Percentiles rank a stretch among this genome's conserved stretches.
phyloP scores from a whole-genome alignment of 208 protist genomes.

The Acanthamoeba rhysodes region DNA sequence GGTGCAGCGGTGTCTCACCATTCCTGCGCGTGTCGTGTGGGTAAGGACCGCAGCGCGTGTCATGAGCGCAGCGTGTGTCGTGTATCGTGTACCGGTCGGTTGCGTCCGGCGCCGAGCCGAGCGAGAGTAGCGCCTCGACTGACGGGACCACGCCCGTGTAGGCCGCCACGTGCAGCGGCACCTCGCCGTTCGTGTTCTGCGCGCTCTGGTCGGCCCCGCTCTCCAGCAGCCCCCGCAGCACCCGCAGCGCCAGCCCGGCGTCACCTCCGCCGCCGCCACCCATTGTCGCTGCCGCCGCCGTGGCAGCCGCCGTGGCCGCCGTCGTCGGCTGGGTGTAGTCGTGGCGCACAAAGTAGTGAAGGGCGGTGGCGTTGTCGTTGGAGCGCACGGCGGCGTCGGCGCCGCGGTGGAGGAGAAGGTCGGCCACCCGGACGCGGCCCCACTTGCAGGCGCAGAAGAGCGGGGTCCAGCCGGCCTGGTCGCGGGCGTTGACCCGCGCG shows the following conservation, averaged over 20 bases:
- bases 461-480: constrained; percentile 67
- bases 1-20: constrained; percentile 61
- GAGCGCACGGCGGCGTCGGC: constrained; percentile 52
- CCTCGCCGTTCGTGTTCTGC: constrained; percentile 68
- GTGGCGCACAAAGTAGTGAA: constrained; percentile 71
- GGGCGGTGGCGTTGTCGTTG: constrained; percentile 58
- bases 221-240: constrained; percentile 24
- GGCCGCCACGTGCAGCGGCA: constrained; percentile 57
- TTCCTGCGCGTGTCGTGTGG: background rate
- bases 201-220: constrained; percentile 36
- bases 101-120: background rate
- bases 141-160: background rate
- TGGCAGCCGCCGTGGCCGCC: no score
- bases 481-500: constrained; percentile 56
- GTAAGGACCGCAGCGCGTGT: no score
- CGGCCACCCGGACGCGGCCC: constrained; percentile 34
- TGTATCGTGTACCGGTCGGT: constrained; percentile 29
- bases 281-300: no score
- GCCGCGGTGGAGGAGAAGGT: constrained; percentile 8
- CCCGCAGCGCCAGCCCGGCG: background rate
- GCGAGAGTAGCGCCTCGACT: constrained; percentile 10
- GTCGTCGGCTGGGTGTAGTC: background rate
- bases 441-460: constrained; percentile 73
- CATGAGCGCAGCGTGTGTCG: background rate
- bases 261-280: background rate